These are phyloP conservation scores for Phytophthora capsici DNA, from an alignment of 352 stramenopile genomes.

Conservation along the genomic window DNA sequence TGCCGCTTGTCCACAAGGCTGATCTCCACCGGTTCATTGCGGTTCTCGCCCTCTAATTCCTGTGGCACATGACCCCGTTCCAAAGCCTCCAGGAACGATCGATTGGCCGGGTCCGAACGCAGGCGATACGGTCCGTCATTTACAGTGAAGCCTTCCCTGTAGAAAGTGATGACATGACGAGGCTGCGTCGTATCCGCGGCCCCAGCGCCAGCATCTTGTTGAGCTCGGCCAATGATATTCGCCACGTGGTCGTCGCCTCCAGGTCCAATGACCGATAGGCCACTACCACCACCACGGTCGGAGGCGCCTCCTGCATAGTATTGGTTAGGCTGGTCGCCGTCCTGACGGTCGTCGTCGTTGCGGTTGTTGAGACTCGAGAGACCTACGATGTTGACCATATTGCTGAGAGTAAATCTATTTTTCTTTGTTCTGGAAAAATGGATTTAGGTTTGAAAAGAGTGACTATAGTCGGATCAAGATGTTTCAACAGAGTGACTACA, in stretches of 20 bases:
- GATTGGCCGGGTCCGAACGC: constrained; percentile 73
- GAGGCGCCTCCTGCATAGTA: constrained; percentile 79
- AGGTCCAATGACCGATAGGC: constrained; percentile 74
- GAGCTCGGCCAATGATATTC: constrained; percentile 87
- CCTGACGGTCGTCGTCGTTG: constrained; percentile 41
- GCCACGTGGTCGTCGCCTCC: constrained; percentile 63
- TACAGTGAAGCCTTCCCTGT: constrained; percentile 86
- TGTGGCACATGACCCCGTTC: constrained; percentile 77
- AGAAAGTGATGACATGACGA: constrained; percentile 85
- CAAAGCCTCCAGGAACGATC: constrained; percentile 82
- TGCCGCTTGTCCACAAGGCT: constrained; percentile 87
- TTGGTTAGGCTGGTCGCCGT: constrained; percentile 54
- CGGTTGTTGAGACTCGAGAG: constrained; percentile 72
- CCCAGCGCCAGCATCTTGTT: constrained; percentile 60
- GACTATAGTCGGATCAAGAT: neutral
- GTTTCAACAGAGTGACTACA: constrained; percentile 16
- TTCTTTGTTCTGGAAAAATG: neutral
- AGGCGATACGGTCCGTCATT: constrained; percentile 80
- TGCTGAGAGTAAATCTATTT: neutral
- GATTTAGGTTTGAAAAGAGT: neutral
- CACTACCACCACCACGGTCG: constrained; percentile 74
- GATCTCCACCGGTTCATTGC: constrained; percentile 77
- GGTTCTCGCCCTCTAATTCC: constrained; percentile 78
- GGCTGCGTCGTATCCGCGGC: constrained; percentile 30
- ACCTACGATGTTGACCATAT: constrained; percentile 85